Base-by-base conservation (phyloP, 768 basidiomycete species). In the Xerocomellus amylosporus region DNA sequence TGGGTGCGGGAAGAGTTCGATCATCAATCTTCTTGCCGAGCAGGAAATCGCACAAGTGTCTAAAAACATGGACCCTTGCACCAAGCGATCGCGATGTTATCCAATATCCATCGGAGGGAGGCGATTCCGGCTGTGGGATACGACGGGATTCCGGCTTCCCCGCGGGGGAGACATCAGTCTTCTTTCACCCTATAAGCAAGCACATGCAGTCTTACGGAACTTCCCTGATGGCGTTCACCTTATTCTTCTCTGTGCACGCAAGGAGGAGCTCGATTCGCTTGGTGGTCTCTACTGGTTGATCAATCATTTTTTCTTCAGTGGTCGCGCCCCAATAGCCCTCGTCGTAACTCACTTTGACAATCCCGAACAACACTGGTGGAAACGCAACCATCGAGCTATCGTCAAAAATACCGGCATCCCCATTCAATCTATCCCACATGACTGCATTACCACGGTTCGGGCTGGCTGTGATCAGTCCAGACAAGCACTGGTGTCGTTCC, bases 161-260 rank as follows among this genome's bases (percentile, higher is more conserved):
- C 19, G 34, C 4, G 19, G 40, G 3, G 62, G 45, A 13, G 36
- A 39, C 0, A 39, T 7, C 22, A 44, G 34, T 55, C 46, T 20
- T 22, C 51, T 45, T 33, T 53, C 1, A 17, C 55, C 48, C 41
- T 69, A 58, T 17, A 49, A 53, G 24, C 50, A 69, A 26, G 57
- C 64, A 4, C 55, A 67, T 39, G 10, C 46, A n/a, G 46, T 76
- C n/a, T 51, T 77, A 40, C 56, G 58, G 26, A 57, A 37, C 10
- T 58, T 74, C 2, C 36, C 36, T 26, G 36, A 48, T 15, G 73
- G 76, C 13, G 60, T 76, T n/a, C 64, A 61, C 49, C 67, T 75
- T 14, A 66, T 77, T 13, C 59, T 76, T 5, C 73, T 67, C 49
- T 68, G 69, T 49, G 65, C 71, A 51, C 62, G 67, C 15, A 68